These are phyloP conservation scores for Scheffersomyces amazonensis DNA, from an alignment of 805 yeast species.

Conservation along the genomic window DNA sequence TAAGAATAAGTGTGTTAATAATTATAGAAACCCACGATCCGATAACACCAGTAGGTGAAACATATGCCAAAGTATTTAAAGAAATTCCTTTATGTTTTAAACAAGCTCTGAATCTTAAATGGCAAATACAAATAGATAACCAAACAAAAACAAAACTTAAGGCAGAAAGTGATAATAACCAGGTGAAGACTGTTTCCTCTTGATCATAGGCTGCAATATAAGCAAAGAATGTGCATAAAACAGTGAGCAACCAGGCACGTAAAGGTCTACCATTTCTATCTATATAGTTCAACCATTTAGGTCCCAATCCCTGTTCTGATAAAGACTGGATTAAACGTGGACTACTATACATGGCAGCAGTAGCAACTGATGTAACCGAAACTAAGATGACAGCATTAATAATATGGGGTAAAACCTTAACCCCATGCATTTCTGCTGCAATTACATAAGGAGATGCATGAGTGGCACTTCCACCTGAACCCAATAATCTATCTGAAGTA, in stretches of 20 bases:
- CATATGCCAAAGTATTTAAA: conserved; percentile 26
- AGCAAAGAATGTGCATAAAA: conserved; percentile 33
- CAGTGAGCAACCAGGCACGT: conserved; percentile 30
- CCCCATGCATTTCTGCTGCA: conserved; percentile 38
- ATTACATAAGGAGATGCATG: conserved; percentile 42
- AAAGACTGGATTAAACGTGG: conserved; percentile 42
- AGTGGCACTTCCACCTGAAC: conserved; percentile 25
- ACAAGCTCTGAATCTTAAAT: conserved; percentile 40
- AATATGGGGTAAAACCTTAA: conserved; percentile 35
- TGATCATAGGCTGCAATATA: conserved; percentile 40
- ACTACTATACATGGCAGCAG: conserved; percentile 39
- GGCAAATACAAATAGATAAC: conserved; percentile 38
- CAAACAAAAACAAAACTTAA: conserved; percentile 40
- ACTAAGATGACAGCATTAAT: conserved; percentile 41
- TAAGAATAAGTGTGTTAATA: conserved; percentile 29
- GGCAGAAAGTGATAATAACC: conserved; percentile 30
- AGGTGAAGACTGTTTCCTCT: conserved; percentile 36
- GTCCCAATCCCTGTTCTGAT: conserved; percentile 42
- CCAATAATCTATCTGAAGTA: conserved; percentile 29
- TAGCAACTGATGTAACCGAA: conserved; percentile 41
- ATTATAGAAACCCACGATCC: conserved; percentile 35
- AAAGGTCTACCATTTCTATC: conserved; percentile 42
- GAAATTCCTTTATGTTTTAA: conserved; percentile 27
- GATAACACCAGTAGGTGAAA: conserved; percentile 37
- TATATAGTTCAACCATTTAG: conserved; percentile 34